These are phyloP conservation scores for Chernovozyma aurita DNA, from an alignment of 1,139 yeast genomes.

Conservation along the genomic window DNA sequence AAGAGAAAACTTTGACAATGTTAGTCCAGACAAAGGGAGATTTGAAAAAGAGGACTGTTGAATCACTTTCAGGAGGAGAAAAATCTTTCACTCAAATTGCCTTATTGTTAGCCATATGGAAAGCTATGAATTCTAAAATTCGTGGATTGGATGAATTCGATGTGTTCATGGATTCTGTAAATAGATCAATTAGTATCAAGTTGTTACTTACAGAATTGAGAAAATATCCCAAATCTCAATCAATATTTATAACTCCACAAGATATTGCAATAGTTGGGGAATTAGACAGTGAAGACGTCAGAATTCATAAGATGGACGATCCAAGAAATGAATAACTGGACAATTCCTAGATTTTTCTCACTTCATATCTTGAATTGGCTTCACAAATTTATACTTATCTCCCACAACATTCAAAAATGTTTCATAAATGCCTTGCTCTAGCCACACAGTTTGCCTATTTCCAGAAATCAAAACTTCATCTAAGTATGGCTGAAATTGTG, in stretches of 20 bases:
- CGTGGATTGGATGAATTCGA: slow-evolving; percentile 96
- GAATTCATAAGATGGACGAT: slow-evolving; percentile 66
- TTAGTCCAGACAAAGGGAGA: slow-evolving; percentile 59
- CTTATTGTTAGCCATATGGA: slow-evolving; percentile 85
- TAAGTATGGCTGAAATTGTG: background rate
- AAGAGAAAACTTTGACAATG: slow-evolving; percentile 47
- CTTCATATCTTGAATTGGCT: background rate
- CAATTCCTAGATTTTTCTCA: slow-evolving; percentile 5
- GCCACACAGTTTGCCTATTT: background rate
- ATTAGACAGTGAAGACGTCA: slow-evolving; percentile 56
- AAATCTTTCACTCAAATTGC: slow-evolving; percentile 92
- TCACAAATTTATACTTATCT: background rate
- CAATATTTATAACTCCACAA: slow-evolving; percentile 92
- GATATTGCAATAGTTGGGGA: slow-evolving; percentile 79
- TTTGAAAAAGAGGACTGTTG: slow-evolving; percentile 62
- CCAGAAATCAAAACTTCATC: background rate
- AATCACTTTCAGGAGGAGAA: slow-evolving; percentile 93
- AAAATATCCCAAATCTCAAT: slow-evolving; percentile 65
- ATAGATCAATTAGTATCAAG: slow-evolving; percentile 74
- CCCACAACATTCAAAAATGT: background rate
- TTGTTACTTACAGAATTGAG: slow-evolving; percentile 67
- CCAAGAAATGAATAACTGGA: slow-evolving; percentile 34
- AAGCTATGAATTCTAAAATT: slow-evolving; percentile 79
- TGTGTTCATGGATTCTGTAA: slow-evolving; percentile 95
- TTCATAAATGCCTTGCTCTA: background rate